Evolutionary conservation across 768 basidiomycete genomes (phyloP), one percentile per base, ranked within the genome.

Genomic region (Leccinum imitatum): DNA sequence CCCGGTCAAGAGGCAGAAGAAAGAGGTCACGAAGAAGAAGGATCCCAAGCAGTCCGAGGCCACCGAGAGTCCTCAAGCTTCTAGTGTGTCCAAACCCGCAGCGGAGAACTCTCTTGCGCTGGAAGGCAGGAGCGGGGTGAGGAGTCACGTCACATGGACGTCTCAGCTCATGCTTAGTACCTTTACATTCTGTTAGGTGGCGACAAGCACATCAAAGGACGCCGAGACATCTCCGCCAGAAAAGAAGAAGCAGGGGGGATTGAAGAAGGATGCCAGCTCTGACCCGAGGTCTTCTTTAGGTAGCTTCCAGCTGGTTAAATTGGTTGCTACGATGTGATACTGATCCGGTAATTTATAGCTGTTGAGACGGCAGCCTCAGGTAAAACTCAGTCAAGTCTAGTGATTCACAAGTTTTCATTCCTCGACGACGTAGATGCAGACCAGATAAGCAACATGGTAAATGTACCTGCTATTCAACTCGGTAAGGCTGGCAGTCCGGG

Each of bases 1-100:
- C 13, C 59, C 54, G 10, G 64, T 56, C 63, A 72, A 72, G 25
- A 70, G 39, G 53, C 56, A 6, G n/a, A 68, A 58, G 58, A 63
- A 58, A 13, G 59, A 47, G 19, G 2, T 8, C 7, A 39, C 47
- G 3, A 23, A 50, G 15, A 46, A 46, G 44, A 46, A 46, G n/a
- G 60, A 62, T 7, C 17, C 31, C 31, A 51, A 58, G n/a, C 33
- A 50, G 17, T 14, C 58, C 7, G 58, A 52, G 8, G 39, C 8
- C 23, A 25, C 25, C 17, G 63, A 59, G 52, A 53, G 39, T 33
- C 23, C 59, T 21, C 47, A 71, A 53, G 56, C 39, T 19, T 46
- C 57, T n/a, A 30, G 44, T 21, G 15, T 14, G 23, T 10, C 25
- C 10, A 60, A 66, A 54, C 19, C 58, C 19, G 57, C 46, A 19